Percentiles rank a stretch among this genome's conserved stretches.
phyloP scores from a whole-genome alignment of 345 rosid species.

The Conringia planisiliqua region DNA sequence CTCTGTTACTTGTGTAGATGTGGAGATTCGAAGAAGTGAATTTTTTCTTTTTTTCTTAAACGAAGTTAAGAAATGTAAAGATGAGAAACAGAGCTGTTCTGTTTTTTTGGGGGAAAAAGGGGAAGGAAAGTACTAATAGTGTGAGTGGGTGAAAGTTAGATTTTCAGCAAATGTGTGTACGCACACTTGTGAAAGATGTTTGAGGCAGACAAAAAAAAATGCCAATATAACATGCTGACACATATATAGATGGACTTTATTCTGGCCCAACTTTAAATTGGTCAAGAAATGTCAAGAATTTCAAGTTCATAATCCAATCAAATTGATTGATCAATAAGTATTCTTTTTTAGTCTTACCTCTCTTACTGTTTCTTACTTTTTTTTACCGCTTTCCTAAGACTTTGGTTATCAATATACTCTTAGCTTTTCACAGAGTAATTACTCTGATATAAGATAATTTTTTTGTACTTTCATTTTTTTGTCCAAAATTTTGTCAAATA shows the following conservation, averaged over 20 bases:
- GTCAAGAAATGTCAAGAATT: neutral
- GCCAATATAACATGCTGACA: constrained; percentile 8
- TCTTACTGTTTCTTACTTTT: neutral
- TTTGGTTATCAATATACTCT: too few species aligned
- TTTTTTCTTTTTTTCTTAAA: neutral
- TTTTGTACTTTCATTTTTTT: neutral
- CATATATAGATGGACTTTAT: neutral
- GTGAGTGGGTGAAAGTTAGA: constrained; percentile 28
- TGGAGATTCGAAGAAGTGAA: constrained; percentile 25
- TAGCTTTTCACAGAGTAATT: neutral
- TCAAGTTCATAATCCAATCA: neutral
- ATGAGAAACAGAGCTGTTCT: constrained; percentile 17
- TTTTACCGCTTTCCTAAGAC: too few species aligned
- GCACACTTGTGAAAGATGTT: neutral
- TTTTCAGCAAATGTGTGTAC: constrained; percentile 14
- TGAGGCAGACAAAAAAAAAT: neutral
- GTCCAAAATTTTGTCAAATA: neutral
- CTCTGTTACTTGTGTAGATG: neutral
- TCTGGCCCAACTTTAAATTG: neutral
- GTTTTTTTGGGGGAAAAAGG: neutral
- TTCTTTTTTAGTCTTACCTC: neutral
- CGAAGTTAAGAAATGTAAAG: neutral
- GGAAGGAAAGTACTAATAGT: neutral
- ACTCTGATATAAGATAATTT: neutral
- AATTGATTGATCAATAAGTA: neutral